Percentiles rank a stretch among this genome's conserved stretches.
These are phyloP conservation scores for Penicillium sp. DNA, from an alignment of 2,329 filamentous ascomycete species.

Conservation along the genomic window DNA sequence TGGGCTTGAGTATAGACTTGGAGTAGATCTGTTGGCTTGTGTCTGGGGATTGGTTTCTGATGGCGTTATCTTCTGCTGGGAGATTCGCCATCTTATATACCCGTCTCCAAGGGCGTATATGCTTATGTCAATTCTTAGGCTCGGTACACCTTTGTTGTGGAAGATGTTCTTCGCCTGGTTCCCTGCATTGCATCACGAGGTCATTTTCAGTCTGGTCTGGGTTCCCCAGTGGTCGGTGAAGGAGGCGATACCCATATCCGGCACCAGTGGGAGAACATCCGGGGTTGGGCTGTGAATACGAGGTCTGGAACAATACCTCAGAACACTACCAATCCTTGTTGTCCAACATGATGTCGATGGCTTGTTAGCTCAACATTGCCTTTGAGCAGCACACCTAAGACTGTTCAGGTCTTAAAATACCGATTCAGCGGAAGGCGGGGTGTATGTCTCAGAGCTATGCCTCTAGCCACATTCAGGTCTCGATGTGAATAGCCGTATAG, in stretches of 20 bases:
- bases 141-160: neutral
- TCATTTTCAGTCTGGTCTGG: neutral
- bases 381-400: neutral
- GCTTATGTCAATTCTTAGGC: neutral
- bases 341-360: constrained; percentile 3
- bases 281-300: constrained; percentile 19
- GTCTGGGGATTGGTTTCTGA: neutral
- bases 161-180: neutral
- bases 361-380: constrained; percentile 3
- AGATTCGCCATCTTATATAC: constrained; percentile 4
- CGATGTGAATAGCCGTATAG: constrained; percentile 4
- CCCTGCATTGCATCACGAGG: neutral
- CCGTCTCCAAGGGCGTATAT: neutral
- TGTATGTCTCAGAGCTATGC: constrained; percentile 11
- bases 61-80: constrained; percentile 1
- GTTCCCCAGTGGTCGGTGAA: neutral
- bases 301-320: constrained; percentile 18
- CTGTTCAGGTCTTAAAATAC: neutral
- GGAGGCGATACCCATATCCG: neutral
- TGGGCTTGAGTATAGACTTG: constrained; percentile 11
- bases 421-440: neutral
- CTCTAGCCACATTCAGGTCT: constrained; percentile 3
- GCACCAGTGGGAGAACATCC: neutral
- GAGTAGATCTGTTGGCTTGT: neutral
- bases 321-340: constrained; percentile 14